Evolutionary conservation across 2,329 filamentous ascomycete genomes (phyloP).

Genomic region (Apiospora kogelbergensis): DNA sequence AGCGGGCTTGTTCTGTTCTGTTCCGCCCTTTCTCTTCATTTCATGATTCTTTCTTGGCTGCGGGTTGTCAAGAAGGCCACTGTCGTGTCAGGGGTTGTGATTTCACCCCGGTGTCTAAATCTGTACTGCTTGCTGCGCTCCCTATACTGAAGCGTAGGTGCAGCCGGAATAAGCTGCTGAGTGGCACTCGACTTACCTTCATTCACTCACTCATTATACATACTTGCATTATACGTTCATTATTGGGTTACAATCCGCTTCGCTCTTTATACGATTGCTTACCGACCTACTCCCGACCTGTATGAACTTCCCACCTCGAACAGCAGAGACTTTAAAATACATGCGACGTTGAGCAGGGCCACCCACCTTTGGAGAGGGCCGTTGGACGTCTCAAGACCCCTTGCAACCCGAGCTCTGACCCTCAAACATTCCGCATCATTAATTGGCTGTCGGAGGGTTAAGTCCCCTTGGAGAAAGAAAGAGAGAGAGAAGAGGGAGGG

Average conservation of each 20-base stretch:
- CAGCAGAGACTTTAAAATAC: neutral
- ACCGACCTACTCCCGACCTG: neutral
- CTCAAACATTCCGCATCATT: slow-evolving; percentile 7
- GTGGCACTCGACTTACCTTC: neutral
- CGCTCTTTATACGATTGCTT: neutral
- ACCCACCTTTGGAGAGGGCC: neutral
- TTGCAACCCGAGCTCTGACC: slow-evolving; percentile 6
- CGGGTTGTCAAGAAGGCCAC: neutral
- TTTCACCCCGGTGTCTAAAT: neutral
- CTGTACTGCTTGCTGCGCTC: neutral
- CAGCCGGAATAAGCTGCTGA: neutral
- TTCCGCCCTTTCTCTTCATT: neutral
- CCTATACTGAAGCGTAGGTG: neutral
- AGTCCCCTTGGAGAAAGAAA: neutral
- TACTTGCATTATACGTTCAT: neutral
- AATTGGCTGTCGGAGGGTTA: slow-evolving; percentile 6
- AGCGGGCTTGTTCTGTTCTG: neutral
- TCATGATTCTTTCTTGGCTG: neutral
- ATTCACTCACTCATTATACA: neutral
- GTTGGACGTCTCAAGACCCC: slow-evolving; percentile 2
- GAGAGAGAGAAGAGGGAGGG: too few relatives aligned
- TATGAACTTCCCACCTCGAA: neutral
- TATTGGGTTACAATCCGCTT: neutral
- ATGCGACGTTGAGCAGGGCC: slow-evolving; percentile 3
- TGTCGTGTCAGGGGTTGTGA: neutral